phyloP scores from a whole-genome alignment of 805 yeast species.

The Clavispora vitiphila region DNA sequence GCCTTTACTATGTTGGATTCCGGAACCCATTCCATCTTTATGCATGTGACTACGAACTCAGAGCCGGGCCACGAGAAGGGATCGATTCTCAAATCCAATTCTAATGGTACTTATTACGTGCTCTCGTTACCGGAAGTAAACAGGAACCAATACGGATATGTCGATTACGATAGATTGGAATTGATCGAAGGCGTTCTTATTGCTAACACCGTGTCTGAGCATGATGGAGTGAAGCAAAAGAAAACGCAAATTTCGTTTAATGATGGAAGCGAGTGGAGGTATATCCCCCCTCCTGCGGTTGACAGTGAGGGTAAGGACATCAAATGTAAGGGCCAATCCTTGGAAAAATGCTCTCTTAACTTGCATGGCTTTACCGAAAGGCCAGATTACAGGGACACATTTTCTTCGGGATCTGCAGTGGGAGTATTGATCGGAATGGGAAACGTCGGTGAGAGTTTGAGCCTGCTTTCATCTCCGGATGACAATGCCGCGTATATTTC shows the following conservation, averaged over 20 bases:
- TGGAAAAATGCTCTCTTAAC: slow-evolving; percentile 70
- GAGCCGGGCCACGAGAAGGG: slow-evolving; percentile 60
- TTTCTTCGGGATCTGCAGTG: slow-evolving; percentile 80
- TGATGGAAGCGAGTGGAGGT: slow-evolving; percentile 88
- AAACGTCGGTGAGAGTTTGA: slow-evolving; percentile 68
- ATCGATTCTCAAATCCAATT: slow-evolving; percentile 78
- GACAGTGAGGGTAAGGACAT: slow-evolving; percentile 59
- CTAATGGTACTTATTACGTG: slow-evolving; percentile 84
- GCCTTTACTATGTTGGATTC: slow-evolving; percentile 76
- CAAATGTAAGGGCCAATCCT: slow-evolving; percentile 44
- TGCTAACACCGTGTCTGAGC: slow-evolving; percentile 63
- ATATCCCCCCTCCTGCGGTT: slow-evolving; percentile 59
- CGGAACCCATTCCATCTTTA: slow-evolving; percentile 62
- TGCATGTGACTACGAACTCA: slow-evolving; percentile 72
- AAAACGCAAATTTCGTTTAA: slow-evolving; percentile 76
- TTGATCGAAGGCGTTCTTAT: slow-evolving; percentile 82
- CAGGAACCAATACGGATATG: slow-evolving; percentile 67
- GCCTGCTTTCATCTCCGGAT: slow-evolving; percentile 25
- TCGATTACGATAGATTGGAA: slow-evolving; percentile 81
- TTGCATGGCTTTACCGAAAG: slow-evolving; percentile 91
- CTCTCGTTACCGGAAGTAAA: slow-evolving; percentile 66
- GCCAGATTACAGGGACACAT: slow-evolving; percentile 75
- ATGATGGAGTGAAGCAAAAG: slow-evolving; percentile 50
- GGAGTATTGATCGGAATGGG: slow-evolving; percentile 94
- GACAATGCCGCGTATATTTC: slow-evolving; percentile 72